Base-by-base conservation (phyloP, 148 eudicot species). In the Beta vulgaris region DNA sequence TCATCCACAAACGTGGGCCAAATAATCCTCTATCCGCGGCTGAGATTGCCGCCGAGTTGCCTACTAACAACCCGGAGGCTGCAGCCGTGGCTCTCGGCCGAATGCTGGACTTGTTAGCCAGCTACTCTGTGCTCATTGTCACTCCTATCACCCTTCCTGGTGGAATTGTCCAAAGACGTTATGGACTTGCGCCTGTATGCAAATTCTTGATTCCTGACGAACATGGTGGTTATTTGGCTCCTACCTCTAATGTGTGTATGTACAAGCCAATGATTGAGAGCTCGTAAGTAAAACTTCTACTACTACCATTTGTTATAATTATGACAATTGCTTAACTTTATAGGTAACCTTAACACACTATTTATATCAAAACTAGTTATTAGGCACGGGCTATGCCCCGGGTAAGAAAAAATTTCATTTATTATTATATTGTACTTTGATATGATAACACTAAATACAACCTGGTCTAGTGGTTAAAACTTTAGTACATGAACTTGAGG, bases 131-230 rank as follows among this genome's bases (percentile, higher is more conserved):
- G 11, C 76, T 90, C 23, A 76, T 83, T 18, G 88, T 87, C 59
- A 66, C 70, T 13, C 71, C 79, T 58, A 67, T 13, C 6, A 59
- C 55, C 36, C 72, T 78, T 6, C 13, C 4, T 39, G 65, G 70
- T 15, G 90, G 85, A 10, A 55, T 36, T 1, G 83, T 58, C 0
- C 87, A 88, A 83, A 72, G 90, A 81, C 77, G 81, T 31, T 90
- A 90, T 40, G 84, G 84, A 6, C 70, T 87, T 21, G 87, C 85
- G 0, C 90, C 88, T 18, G 88, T 88, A 4, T 85, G 86, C 23
- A 76, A 84, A 79, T 88, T 71, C 78, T 79, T 88, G 83, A 82
- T 85, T 6, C 82, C 72, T 61, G 84, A 90, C 57, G 80, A 68
- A 0, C 85, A 86, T 71, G 95, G 89, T 13, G 87, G 31, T 34